Evolutionary conservation across 441 rosid species (phyloP).

Genomic region (Gossypium armourianum): DNA sequence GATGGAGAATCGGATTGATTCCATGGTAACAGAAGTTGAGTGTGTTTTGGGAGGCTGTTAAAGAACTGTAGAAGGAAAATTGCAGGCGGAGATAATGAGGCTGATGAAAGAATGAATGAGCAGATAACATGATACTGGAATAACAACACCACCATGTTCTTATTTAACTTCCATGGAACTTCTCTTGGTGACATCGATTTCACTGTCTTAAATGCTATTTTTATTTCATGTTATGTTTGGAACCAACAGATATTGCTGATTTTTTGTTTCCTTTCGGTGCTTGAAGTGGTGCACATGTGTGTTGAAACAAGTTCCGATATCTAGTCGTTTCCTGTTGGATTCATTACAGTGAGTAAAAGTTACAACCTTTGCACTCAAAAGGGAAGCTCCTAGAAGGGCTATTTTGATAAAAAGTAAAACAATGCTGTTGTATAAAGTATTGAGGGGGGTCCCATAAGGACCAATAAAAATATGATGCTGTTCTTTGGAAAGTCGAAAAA

Average conservation of each 20-base stretch:
- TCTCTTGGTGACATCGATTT: neutral
- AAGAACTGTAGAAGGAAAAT: conserved; percentile 25
- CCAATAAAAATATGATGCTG: neutral
- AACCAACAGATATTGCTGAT: neutral
- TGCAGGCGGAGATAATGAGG: conserved; percentile 18
- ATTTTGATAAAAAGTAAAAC: neutral
- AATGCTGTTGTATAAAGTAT: neutral
- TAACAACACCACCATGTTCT: conserved; percentile 16
- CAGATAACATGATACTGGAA: conserved; percentile 14
- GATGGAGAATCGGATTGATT: conserved; percentile 20
- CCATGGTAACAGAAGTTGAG: conserved; percentile 30
- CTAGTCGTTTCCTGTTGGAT: conserved; percentile 1
- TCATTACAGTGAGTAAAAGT: neutral
- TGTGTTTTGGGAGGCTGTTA: conserved; percentile 24
- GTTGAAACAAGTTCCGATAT: conserved; percentile 4
- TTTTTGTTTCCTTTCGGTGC: neutral
- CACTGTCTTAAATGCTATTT: neutral
- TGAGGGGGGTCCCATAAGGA: neutral
- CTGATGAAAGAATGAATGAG: conserved; percentile 15
- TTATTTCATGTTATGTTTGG: neutral
- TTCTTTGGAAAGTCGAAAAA: neutral
- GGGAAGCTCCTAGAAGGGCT: neutral
- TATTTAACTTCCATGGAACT: neutral
- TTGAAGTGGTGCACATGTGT: neutral
- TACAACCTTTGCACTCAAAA: neutral